phyloP scores from a whole-genome alignment of 257 asterid genomes.

The Gentiana macrophylla region DNA sequence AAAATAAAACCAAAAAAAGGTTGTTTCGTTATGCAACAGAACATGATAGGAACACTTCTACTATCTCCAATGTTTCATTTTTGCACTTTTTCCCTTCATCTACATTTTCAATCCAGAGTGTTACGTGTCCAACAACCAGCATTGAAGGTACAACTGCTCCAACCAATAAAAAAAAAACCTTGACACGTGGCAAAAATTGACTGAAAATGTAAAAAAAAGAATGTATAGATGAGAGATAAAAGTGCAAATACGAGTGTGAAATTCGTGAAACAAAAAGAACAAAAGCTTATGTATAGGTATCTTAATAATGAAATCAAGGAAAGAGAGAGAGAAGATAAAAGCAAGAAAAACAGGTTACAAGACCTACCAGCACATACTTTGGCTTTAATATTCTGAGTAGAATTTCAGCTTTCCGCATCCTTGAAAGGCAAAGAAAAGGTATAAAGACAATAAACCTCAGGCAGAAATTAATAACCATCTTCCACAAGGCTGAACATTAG shows the following conservation, averaged over 20 bases:
- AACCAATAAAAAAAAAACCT: no score
- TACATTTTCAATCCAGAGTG: no score
- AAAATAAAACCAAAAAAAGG: slow-evolving; percentile 6
- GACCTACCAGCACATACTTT: slow-evolving; percentile 53
- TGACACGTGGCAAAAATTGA: no score
- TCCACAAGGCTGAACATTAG: neutral
- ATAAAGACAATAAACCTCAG: neutral
- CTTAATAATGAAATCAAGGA: neutral
- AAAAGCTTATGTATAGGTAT: no score
- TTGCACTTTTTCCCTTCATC: neutral
- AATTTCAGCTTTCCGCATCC: slow-evolving; percentile 36
- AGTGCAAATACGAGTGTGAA: no score
- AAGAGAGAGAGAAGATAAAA: slow-evolving; percentile 2
- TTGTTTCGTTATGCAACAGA: no score
- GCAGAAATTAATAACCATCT: neutral
- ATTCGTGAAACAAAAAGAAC: no score
- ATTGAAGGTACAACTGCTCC: no score
- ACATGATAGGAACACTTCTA: no score
- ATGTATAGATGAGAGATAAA: no score
- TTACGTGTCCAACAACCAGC: no score
- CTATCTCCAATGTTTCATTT: neutral
- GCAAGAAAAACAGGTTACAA: neutral
- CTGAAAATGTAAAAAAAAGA: no score
- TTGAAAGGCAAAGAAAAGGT: slow-evolving; percentile 18
- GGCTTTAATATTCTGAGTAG: slow-evolving; percentile 61